Evolutionary conservation across 2,329 filamentous ascomycete genomes (phyloP).

Genomic region (Ustilaginoidea virens): DNA sequence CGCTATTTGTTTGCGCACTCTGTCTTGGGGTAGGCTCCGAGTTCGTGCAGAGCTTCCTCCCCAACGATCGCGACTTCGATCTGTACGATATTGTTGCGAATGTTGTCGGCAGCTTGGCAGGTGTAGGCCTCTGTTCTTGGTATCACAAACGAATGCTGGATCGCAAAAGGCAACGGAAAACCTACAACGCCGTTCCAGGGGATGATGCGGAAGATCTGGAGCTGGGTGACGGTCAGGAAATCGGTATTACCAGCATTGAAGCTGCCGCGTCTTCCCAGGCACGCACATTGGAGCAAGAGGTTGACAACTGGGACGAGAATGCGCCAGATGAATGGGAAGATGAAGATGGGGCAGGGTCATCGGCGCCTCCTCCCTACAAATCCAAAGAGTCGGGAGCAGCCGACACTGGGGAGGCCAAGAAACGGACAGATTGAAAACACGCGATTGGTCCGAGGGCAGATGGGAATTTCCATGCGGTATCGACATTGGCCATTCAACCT

Average conservation of each 20-base stretch:
- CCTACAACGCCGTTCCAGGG: slow-evolving; percentile 55
- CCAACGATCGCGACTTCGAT: slow-evolving; percentile 58
- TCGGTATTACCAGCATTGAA: slow-evolving; percentile 35
- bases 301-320: slow-evolving; percentile 93
- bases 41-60: slow-evolving; percentile 59
- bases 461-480: too few species aligned
- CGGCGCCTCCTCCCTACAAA: slow-evolving; percentile 4
- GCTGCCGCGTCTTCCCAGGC: slow-evolving; percentile 11
- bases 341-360: slow-evolving; percentile 21
- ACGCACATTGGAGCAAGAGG: slow-evolving; percentile 54
- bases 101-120: slow-evolving; percentile 58
- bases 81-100: slow-evolving; percentile 80
- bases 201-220: slow-evolving; percentile 56
- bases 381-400: too few species aligned
- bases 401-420: too few species aligned
- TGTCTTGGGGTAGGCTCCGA: slow-evolving; percentile 58
- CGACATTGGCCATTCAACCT: too few species aligned
- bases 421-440: too few species aligned
- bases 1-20: slow-evolving; percentile 64
- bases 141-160: slow-evolving; percentile 96
- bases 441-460: too few species aligned
- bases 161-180: slow-evolving; percentile 58
- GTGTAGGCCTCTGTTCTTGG: slow-evolving; percentile 63
- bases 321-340: slow-evolving; percentile 42
- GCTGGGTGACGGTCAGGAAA: slow-evolving; percentile 58